Base-by-base conservation (phyloP, 345 rosid species). In the Pugionium dolabratum region DNA sequence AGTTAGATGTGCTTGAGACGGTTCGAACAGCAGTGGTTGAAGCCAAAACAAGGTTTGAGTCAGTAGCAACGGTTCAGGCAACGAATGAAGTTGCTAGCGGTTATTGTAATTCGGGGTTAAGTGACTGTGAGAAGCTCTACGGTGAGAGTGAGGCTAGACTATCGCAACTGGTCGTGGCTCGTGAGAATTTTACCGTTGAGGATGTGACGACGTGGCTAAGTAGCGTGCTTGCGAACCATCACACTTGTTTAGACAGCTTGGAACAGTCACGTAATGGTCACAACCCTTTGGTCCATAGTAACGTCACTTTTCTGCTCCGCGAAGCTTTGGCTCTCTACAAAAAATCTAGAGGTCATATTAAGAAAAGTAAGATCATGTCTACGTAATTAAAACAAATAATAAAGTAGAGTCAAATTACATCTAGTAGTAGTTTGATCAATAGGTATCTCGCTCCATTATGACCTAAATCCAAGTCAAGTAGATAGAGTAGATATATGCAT, bases 121-220 rank as follows among this genome's bases (percentile, higher is more conserved):
- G 75, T 1, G 86, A 80, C 18, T 89, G 92, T 57, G 81, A 18
- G 47, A 75, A 74, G 77, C 81, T 86, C 4, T 83, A 86, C 43
- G 82, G 72, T 4, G 81, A 76, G 31, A 78, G 87, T 46, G 84
- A 83, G 76, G 80, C 41, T 4, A 73, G 84, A 70, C 76, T 89
- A n/a, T 65, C 54, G 47, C 41, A 39, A 44, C 60, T 84, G 63
- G 62, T 79, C 33, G 59, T 27, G 34, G 59, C 51, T 48, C 67
- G 52, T 62, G 74, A 47, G 37, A 74, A 62, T 45, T 55, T 74
- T 49, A 78, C 77, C 2, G 18, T 48, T 1, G 84, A 84, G 26
- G 90, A 88, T 60, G 83, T 76, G 68, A 69, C 70, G 7, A 66
- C 84, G 30, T 84, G 92, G 96, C 62, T 89, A 30, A 86, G 86